phyloP scores from a whole-genome alignment of 768 basidiomycete species.

The Trametes villosa region DNA sequence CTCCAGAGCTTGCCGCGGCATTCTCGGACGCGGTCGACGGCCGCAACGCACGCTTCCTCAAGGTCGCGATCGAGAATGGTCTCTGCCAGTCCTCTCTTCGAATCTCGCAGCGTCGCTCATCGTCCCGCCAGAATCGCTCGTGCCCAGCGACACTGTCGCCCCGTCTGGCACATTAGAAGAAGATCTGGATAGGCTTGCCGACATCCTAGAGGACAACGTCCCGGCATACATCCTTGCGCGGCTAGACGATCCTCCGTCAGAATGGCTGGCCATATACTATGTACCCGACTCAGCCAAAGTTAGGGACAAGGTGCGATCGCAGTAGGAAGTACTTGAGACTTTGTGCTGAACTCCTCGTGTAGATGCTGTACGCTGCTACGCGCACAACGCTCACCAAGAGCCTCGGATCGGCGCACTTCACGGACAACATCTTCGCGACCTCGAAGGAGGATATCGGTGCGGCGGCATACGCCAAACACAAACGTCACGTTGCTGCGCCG shows the following conservation, averaged over 20 bases:
- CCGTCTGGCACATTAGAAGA: constrained; percentile 56
- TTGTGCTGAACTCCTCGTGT: neutral
- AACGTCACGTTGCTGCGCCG: constrained; percentile 71
- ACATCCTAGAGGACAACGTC: constrained; percentile 57
- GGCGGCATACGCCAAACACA: constrained; percentile 74
- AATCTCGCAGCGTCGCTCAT: constrained; percentile 24
- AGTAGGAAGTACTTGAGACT: neutral
- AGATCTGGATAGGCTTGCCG: constrained; percentile 64
- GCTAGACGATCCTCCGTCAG: constrained; percentile 57
- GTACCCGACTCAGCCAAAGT: constrained; percentile 84
- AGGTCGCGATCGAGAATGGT: constrained; percentile 80
- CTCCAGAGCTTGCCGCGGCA: constrained; percentile 55
- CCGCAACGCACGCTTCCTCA: constrained; percentile 67
- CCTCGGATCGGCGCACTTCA: constrained; percentile 76
- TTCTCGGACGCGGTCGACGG: constrained; percentile 64
- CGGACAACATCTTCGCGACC: constrained; percentile 79
- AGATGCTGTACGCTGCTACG: constrained; percentile 92
- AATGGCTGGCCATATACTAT: constrained; percentile 80
- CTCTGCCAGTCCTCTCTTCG: constrained; percentile 31
- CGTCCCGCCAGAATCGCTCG: constrained; percentile 63
- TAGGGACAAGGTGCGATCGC: constrained; percentile 68
- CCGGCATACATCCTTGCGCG: constrained; percentile 81
- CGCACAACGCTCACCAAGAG: constrained; percentile 68
- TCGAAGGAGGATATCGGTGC: constrained; percentile 67
- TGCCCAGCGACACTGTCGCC: constrained; percentile 57